Percentiles rank a stretch among this genome's conserved stretches.
phyloP scores from a whole-genome alignment of 2,329 filamentous ascomycete species.

The Cyanodermella asteris region DNA sequence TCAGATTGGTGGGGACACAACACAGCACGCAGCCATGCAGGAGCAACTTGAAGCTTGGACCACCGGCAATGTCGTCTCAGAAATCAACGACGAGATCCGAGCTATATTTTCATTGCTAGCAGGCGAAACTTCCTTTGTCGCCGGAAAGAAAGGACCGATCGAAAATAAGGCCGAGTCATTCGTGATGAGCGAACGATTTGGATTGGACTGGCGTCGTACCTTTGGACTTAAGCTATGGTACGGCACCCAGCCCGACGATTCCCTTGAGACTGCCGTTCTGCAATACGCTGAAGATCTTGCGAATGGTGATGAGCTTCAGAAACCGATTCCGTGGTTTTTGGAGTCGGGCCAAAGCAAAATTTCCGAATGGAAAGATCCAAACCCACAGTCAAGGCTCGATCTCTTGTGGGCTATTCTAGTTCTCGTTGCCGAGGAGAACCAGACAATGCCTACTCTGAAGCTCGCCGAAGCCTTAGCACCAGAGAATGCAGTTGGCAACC shows the following conservation, averaged over 20 bases:
- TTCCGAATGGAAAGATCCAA: constrained; percentile 38
- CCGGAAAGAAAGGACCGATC: constrained; percentile 51
- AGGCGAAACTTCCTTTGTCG: constrained; percentile 66
- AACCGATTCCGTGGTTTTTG: constrained; percentile 50
- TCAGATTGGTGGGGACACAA: constrained; percentile 53
- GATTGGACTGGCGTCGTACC: constrained; percentile 77
- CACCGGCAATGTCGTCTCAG: constrained; percentile 59
- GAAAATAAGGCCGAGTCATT: constrained; percentile 71
- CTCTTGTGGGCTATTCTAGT: constrained; percentile 73
- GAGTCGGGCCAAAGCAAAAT: constrained; percentile 35
- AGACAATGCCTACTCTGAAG: constrained; percentile 14
- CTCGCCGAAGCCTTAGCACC: constrained; percentile 54
- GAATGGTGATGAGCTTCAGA: constrained; percentile 44
- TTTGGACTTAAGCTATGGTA: constrained; percentile 90
- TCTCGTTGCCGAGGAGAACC: constrained; percentile 38
- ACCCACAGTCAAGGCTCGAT: constrained; percentile 41
- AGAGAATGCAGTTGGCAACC: constrained; percentile 53
- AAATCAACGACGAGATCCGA: constrained; percentile 66
- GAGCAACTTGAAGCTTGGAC: constrained; percentile 72
- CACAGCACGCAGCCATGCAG: constrained; percentile 50
- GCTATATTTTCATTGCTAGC: constrained; percentile 76
- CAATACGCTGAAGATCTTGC: constrained; percentile 53
- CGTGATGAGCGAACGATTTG: constrained; percentile 61
- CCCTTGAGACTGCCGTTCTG: constrained; percentile 48
- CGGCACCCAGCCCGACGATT: constrained; percentile 43